Base-by-base conservation (phyloP, 2,329 filamentous ascomycete species). In the Triangularia setosa region DNA sequence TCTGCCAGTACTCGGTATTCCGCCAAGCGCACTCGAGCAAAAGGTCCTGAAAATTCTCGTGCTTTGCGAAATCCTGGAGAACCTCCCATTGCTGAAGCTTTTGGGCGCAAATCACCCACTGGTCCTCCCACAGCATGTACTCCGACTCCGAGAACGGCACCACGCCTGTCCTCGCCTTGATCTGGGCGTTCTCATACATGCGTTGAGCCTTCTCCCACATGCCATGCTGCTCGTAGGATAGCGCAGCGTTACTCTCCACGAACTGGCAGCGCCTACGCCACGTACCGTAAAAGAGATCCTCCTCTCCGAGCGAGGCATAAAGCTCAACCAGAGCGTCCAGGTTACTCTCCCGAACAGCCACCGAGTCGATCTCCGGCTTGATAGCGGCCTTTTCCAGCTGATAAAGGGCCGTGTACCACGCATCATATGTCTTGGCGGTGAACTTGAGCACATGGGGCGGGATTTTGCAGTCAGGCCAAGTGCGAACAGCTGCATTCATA, bases 51-150 rank as follows among this genome's bases (percentile, higher is more conserved):
- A 97, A 90, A 73, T 99, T 99, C 75, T 99, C 96, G 72, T 99
- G 95, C 78, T 99, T 99, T 3, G 95, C 93, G 73, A 98, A 98
- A 72, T 99, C 96, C 67, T 93, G 92, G 33, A 99, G 78, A 63
- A 99, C 94, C 72, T 99, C 95, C 95, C 95, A 99, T 74, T 99
- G 96, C 76, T 99, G 96, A 55, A 99, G 83, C 79, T 99, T 99
- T 78, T 98, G 93, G 0, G 94, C 95, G 75, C 95, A 99, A 58
- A 97, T 84, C 52, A 99, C 89, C 95, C 95, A 99, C 72, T 99
- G 96, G 74, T 99, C 95, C 78, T 99, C 95, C 95, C 95, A 99
- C 1, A 99, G 85, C 86, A 96, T 97, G 78, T 99, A 99, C 77
- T 99, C 95, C 30, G 90, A 93, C 72, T 96, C 91, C 0, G 94